Evolutionary conservation across 2,329 filamentous ascomycete genomes (phyloP).

Genomic region (Monascus ruber): DNA sequence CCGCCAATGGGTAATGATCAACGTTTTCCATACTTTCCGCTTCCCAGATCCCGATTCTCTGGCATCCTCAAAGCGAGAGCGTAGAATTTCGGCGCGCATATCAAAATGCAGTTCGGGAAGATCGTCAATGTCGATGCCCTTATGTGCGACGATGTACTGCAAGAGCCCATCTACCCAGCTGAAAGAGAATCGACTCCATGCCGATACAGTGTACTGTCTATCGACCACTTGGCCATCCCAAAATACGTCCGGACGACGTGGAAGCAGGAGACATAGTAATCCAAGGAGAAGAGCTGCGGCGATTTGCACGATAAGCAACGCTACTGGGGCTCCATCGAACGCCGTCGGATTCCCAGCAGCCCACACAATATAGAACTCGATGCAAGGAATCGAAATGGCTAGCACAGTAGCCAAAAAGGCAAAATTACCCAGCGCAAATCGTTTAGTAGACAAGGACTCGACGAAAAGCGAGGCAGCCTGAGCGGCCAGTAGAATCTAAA

Average conservation of each 20-base stretch:
- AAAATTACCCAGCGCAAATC: slow-evolving; percentile 20
- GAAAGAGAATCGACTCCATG: slow-evolving; percentile 52
- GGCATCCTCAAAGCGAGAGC: slow-evolving; percentile 36
- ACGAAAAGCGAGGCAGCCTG: slow-evolving; percentile 24
- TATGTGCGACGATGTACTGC: slow-evolving; percentile 44
- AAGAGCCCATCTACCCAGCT: slow-evolving; percentile 50
- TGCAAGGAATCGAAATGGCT: slow-evolving; percentile 9
- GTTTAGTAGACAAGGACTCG: slow-evolving; percentile 21
- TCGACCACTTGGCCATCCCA: slow-evolving; percentile 50
- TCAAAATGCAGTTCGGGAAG: slow-evolving; percentile 48
- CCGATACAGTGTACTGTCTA: slow-evolving; percentile 47
- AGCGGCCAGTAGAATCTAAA: slow-evolving; percentile 18
- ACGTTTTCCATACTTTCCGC: slow-evolving; percentile 45
- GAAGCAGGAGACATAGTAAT: slow-evolving; percentile 40
- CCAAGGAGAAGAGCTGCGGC: slow-evolving; percentile 21
- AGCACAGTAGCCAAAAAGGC: slow-evolving; percentile 20
- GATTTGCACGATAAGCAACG: slow-evolving; percentile 41
- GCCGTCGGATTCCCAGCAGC: slow-evolving; percentile 9
- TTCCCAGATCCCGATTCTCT: slow-evolving; percentile 7
- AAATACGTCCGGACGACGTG: slow-evolving; percentile 55
- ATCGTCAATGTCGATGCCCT: slow-evolving; percentile 50
- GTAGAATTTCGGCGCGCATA: slow-evolving; percentile 39
- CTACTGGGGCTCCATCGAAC: slow-evolving; percentile 20
- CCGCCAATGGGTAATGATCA: slow-evolving; percentile 47
- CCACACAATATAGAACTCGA: slow-evolving; percentile 22